A percentile compares a stretch with the other conserved stretches of the same genome.
Conservation (phyloP, 129 eudicot genomes). For the Centaurea solstitialis region DNA sequence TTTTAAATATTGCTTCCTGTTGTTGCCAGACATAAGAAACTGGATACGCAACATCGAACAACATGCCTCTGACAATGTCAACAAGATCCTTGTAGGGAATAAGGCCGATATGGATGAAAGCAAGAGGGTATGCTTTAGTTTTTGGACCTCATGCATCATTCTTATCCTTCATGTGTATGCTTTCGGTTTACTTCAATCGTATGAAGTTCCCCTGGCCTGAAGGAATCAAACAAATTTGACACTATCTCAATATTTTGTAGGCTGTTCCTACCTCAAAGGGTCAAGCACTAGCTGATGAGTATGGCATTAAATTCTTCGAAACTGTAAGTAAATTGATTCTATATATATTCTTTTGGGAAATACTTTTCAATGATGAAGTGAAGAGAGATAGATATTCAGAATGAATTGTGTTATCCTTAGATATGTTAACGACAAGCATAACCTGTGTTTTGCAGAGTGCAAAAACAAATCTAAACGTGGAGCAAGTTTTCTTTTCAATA, state of each 20-base stretch:
- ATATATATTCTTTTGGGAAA: neutral
- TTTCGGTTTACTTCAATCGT: neutral
- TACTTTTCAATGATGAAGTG: neutral
- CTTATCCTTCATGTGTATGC: neutral
- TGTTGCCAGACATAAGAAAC: conserved; percentile 63
- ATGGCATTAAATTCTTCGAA: conserved; percentile 84
- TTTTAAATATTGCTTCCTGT: neutral
- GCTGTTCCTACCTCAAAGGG: conserved; percentile 74
- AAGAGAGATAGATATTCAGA: neutral
- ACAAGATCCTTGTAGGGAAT: conserved; percentile 81
- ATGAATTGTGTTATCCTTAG: neutral
- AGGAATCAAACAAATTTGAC: neutral
- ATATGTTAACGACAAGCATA: neutral
- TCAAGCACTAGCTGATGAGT: conserved; percentile 87
- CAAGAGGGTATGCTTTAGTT: conserved; percentile 51
- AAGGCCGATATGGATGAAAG: conserved; percentile 95
- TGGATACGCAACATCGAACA: conserved; percentile 83
- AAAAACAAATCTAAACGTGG: conserved; percentile 79
- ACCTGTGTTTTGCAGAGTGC: conserved; percentile 65
- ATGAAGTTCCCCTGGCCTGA: neutral
- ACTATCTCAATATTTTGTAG: conserved; percentile 29
- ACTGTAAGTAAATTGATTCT: conserved; percentile 51
- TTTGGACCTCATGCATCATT: neutral
- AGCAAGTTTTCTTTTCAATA: conserved; percentile 84
- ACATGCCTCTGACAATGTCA: conserved; percentile 83